Evolutionary conservation across 805 yeast genomes (phyloP).

Genomic region (Candida germanica): DNA sequence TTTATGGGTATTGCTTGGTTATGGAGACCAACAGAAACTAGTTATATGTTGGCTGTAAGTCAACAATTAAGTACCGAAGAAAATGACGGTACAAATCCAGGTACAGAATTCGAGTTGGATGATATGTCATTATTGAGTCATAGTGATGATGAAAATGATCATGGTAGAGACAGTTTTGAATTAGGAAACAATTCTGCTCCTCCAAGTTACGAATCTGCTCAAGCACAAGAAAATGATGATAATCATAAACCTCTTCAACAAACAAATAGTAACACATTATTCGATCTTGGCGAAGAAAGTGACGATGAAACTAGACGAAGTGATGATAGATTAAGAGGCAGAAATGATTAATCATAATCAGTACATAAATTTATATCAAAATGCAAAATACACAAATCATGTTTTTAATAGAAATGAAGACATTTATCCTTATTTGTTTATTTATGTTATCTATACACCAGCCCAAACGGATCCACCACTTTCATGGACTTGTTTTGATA

Average conservation of each 20-base stretch:
- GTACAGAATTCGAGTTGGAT: constrained; percentile 59
- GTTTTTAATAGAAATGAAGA: background rate
- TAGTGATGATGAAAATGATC: constrained; percentile 33
- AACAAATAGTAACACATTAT: constrained; percentile 30
- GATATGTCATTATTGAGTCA: constrained; percentile 53
- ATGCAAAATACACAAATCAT: no score
- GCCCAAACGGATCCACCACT: constrained; percentile 46
- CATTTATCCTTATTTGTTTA: background rate
- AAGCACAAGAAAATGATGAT: constrained; percentile 5
- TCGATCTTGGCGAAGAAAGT: constrained; percentile 41
- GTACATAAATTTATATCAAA: no score
- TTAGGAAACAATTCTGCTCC: constrained; percentile 29
- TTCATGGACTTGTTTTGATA: constrained; percentile 42
- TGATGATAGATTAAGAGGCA: constrained; percentile 19
- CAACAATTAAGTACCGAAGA: constrained; percentile 87
- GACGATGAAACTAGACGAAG: constrained; percentile 22
- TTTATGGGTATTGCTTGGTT: constrained; percentile 81
- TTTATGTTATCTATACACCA: constrained; percentile 13
- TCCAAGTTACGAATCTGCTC: constrained; percentile 27
- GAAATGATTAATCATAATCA: background rate
- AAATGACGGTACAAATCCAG: constrained; percentile 38
- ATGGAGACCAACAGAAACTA: constrained; percentile 97
- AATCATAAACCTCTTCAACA: constrained; percentile 13
- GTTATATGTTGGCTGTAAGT: constrained; percentile 91
- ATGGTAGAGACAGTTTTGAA: constrained; percentile 35